Evolutionary conservation across 768 basidiomycete species (phyloP), one percentile per base, ranked within the genome.

Genomic region (Boletus vinaceobasis): DNA sequence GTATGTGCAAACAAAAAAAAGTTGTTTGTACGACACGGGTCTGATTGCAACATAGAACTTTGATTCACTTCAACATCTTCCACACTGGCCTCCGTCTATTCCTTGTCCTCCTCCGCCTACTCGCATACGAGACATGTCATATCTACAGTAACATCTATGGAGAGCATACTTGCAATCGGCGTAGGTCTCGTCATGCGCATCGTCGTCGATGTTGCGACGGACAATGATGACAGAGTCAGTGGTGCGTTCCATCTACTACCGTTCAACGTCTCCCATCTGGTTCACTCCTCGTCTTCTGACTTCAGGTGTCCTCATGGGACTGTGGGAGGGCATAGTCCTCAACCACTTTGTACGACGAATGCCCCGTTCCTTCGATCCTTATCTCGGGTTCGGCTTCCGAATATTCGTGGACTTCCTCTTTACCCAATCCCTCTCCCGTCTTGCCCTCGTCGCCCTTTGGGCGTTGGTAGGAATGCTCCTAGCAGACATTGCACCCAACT

Each of bases 291-390:
- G 14, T 31, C 66, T 81, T 43, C 15, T n/a, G n/a, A 5, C 7
- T 8, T 14, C 51, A 79, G 82, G 84, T 17, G 83, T 84, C 14
- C 77, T 90, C 53, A 75, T 91, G 50, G 89, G 88, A 8, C 73
- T 90, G 19, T 90, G 88, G 87, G 88, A 90, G 70, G 88, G 89
- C 45, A 79, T 87, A 26, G 82, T 89, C 36, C 75, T 88, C 52
- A 80, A 83, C 38, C 88, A 90, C 60, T 89, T 88, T 67, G 69
- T 87, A 58, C 79, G 79, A 56, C 86, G 86, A 65, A 78, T 78
- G 70, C 86, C 87, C 32, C 65, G 53, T 51, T 87, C 87, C 1
- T 74, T 77, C 52, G 88, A 90, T 68, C 88, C 87, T 8, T 88
- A 84, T 68, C 71, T 89, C 50, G 85, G 80, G 14, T 81, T 83